Conservation (phyloP, 768 basidiomycete genomes). For the Termitomyces sp. region DNA sequence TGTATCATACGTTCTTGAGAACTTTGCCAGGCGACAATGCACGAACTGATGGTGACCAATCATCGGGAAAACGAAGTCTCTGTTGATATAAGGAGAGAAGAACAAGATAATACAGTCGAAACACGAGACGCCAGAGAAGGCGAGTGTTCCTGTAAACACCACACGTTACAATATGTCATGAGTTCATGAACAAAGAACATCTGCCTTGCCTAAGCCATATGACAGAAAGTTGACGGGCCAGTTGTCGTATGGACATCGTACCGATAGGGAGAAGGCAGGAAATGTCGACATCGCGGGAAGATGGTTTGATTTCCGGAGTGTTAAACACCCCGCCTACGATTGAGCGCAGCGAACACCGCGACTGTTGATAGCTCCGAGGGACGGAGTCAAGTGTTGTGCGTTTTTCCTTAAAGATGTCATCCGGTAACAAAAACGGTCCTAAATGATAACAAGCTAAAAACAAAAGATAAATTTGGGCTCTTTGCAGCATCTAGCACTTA, state of each 20-base stretch:
- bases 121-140: not conserved
- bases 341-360: not conserved
- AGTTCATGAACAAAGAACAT: not conserved
- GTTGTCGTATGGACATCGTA: slow-evolving; percentile 1
- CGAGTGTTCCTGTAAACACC: not conserved
- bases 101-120: not conserved
- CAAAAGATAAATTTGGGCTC: not conserved
- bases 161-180: slow-evolving; percentile 10
- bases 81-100: not conserved
- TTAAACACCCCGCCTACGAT: not conserved
- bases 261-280: slow-evolving; percentile 2
- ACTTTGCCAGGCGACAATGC: slow-evolving; percentile 7
- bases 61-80: not conserved
- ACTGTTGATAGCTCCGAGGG: not conserved
- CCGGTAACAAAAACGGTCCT: not conserved
- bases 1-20: not conserved
- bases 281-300: slow-evolving; percentile 1
- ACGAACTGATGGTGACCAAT: not conserved
- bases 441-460: not conserved
- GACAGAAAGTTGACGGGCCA: not conserved
- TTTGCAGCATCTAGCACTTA: not conserved
- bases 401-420: not conserved
- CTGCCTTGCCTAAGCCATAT: not conserved
- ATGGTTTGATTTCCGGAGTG: slow-evolving; percentile 7
- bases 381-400: not conserved